Evolutionary conservation across 306 rosid genomes (phyloP).

Genomic region (Cucurbita maxima): DNA sequence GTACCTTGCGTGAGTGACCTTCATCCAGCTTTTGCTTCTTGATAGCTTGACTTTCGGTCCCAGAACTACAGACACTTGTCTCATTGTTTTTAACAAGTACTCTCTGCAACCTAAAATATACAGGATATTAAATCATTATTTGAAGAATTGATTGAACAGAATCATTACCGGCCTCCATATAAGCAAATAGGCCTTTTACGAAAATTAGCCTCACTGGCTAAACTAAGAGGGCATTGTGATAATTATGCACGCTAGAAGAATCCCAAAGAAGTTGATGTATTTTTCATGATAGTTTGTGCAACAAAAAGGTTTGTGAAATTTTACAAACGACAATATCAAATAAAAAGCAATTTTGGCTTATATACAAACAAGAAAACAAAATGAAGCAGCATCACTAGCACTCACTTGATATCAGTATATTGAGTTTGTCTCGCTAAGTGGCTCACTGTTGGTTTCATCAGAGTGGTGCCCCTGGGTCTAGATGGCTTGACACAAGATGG

Average conservation of each 20-base stretch:
- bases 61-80: conserved; percentile 30
- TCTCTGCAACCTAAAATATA: conserved; percentile 45
- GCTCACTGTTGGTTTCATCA: conserved; percentile 94
- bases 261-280: background rate
- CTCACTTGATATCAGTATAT: conserved; percentile 47
- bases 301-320: conserved; percentile 12
- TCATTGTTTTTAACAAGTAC: conserved; percentile 32
- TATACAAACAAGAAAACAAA: background rate
- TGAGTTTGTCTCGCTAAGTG: conserved; percentile 73
- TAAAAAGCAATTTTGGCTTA: background rate
- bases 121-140: background rate
- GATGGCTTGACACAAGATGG: conserved; percentile 22
- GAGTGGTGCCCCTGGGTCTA: conserved; percentile 46
- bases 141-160: background rate
- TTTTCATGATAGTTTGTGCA: background rate
- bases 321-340: background rate
- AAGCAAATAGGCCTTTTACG: background rate
- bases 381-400: conserved; percentile 9
- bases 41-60: conserved; percentile 61
- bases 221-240: background rate
- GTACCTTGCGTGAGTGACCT: conserved; percentile 66
- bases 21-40: conserved; percentile 88
- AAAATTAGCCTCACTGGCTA: background rate
- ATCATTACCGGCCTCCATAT: background rate
- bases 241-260: background rate